These are phyloP conservation scores for Dryadomyces quercivorus DNA, from an alignment of 2,329 filamentous ascomycete species.

Conservation along the genomic window DNA sequence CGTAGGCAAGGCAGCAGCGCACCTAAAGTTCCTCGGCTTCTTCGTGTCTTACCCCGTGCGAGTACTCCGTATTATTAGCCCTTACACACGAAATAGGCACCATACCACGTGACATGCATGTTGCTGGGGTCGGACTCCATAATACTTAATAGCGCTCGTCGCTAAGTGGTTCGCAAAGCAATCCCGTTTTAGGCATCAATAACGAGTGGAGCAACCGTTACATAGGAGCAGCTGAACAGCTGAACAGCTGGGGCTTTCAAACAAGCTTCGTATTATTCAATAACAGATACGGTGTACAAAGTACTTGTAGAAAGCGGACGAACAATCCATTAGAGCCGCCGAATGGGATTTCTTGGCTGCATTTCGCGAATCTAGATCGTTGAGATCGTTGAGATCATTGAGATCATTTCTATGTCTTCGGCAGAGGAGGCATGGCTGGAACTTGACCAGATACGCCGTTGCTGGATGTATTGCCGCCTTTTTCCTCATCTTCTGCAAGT, in stretches of 20 bases:
- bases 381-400: neutral
- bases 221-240: neutral
- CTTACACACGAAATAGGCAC: neutral
- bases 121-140: too few relatives aligned
- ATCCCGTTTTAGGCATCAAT: neutral
- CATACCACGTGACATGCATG: neutral
- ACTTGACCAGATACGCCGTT: neutral
- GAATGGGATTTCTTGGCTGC: too few relatives aligned
- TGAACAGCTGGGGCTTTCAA: too few relatives aligned
- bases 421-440: slow-evolving; percentile 3
- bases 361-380: too few relatives aligned
- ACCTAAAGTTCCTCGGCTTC: too few relatives aligned
- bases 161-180: neutral
- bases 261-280: too few relatives aligned
- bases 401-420: neutral
- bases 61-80: too few relatives aligned
- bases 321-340: too few relatives aligned
- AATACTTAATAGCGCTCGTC: neutral
- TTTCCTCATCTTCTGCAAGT: slow-evolving; percentile 44
- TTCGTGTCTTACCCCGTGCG: too few relatives aligned
- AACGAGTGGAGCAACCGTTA: neutral
- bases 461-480: slow-evolving; percentile 17
- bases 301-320: too few relatives aligned
- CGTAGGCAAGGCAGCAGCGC: neutral
- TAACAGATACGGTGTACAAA: too few relatives aligned